Evolutionary conservation across 768 basidiomycete species (phyloP), one percentile per base, ranked within the genome.

Genomic region (Tricholoma saponaceum): DNA sequence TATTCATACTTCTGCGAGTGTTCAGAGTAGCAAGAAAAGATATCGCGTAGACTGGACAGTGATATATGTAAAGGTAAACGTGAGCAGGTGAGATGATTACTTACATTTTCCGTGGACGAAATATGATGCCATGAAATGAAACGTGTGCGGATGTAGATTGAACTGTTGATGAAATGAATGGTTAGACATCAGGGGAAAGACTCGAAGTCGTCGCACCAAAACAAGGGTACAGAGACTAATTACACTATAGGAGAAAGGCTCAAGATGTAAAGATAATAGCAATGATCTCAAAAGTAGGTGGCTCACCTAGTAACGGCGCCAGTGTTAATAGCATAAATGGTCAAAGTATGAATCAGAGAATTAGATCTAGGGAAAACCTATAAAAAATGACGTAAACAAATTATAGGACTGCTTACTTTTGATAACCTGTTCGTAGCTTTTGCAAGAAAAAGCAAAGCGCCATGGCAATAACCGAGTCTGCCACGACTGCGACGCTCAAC

Each of bases 301-400:
- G 23, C 44, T 25, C 44, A 79, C 84, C 83, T 83, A 18, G 83
- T 84, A 49, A 86, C 55, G 4, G 74, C 71, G n/a, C 86, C 86
- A 0, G 85, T 87, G 59, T 82, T 85, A 35, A 87, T 70, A 12
- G 85, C 84, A 57, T 85, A 85, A n/a, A 83, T 62, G 6, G 73
- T 82, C 30, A 88, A 69, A 2, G 64, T 75, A 57, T 80, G 83
- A 35, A 87, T 77, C 13, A 86, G 69, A 0, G 82, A 76, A 66
- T 86, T 78, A 26, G 80, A 76, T 54, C 83, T 86, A 64, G 16
- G 26, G 30, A 32, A 44, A 14, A 9, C 5, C 33, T 12, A 39
- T 54, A 20, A 35, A 6, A 23, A 44, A 41, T 47, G 39, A 4
- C 12, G 14, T 25, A 4, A 25, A 13, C 1, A 13, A 25, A 14